Base-by-base conservation (phyloP, 768 basidiomycete species). In the Cytidiella melzeri region DNA sequence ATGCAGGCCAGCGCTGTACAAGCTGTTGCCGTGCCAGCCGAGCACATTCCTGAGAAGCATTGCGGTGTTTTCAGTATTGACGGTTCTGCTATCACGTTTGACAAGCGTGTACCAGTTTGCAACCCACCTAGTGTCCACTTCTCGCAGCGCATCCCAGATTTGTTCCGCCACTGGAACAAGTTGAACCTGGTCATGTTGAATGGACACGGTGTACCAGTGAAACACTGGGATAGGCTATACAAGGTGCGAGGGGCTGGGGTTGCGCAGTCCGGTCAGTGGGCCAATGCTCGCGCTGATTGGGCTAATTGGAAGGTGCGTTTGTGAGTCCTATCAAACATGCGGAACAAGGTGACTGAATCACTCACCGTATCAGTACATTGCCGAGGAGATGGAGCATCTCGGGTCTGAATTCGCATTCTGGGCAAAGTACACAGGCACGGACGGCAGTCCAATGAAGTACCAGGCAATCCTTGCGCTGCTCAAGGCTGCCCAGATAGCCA, bases 181-280 rank as follows among this genome's bases (percentile, higher is more conserved):
- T 57, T 58, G 0, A 25, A 34, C 13, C 38, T 53, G 5, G 52
- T 61, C 6, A 30, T 40, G 6, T 20, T 58, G 19, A 38, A 37
- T 21, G 56, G 53, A 2, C 46, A 21, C 5, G 51, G 53, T 1
- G 55, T 60, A 1, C 53, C 56, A 0, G 18, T 62, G 43, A 54
- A 57, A 20, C 50, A 56, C 47, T 61, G 57, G 61, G 42, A 26
- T 1, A 27, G 25, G 26, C 41, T 61, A 41, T 59, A 55, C 48
- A 54, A 56, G 47, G 57, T 54, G 34, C 36, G 40, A 1, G 26
- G 3, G 1, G 51, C 30, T 7, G 56, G 0, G 30, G 19, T 23
- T 49, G 51, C 26, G 6, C 18, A 11, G 9, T 39, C 2, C 47
- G 38, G 38, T 13, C 28, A 48, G 3, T 60, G 61, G 59, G 48